Conservation (phyloP, 768 basidiomycete genomes). For the Pleurotus ostreatus region DNA sequence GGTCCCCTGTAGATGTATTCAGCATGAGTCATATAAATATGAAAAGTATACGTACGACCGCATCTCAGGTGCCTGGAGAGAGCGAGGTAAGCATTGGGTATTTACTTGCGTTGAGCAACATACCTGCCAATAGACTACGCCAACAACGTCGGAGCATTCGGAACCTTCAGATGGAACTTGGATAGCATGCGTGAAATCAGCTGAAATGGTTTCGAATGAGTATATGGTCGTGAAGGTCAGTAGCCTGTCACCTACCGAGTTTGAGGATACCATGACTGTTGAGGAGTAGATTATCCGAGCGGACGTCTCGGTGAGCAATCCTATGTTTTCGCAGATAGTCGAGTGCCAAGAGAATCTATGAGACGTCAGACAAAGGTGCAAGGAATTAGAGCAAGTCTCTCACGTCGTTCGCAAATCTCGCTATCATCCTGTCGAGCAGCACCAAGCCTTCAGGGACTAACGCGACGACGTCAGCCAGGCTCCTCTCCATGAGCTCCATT, state of each 20-base stretch:
- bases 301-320: slow-evolving; percentile 81
- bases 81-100: slow-evolving; percentile 13
- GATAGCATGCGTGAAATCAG: slow-evolving; percentile 80
- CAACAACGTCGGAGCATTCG: slow-evolving; percentile 53
- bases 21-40: not conserved
- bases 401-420: slow-evolving; percentile 75
- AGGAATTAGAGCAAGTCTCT: slow-evolving; percentile 24
- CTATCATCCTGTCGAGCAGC: slow-evolving; percentile 66
- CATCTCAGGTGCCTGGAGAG: slow-evolving; percentile 62
- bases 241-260: slow-evolving; percentile 46
- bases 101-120: slow-evolving; percentile 13
- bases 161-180: slow-evolving; percentile 49
- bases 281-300: slow-evolving; percentile 79
- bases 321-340: slow-evolving; percentile 59
- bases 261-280: slow-evolving; percentile 70
- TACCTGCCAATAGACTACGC: slow-evolving; percentile 81
- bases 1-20: slow-evolving; percentile 41
- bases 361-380: slow-evolving; percentile 8
- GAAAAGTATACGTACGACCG: slow-evolving; percentile 46
- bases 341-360: slow-evolving; percentile 61
- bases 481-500: slow-evolving; percentile 90
- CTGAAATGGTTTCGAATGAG: slow-evolving; percentile 25
- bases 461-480: slow-evolving; percentile 75
- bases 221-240: too few species aligned
- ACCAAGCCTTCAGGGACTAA: slow-evolving; percentile 58